A percentile compares a stretch with the other conserved stretches of the same genome.
Evolutionary conservation across 768 basidiomycete species (phyloP).

Genomic region (Boletus vermiculosoides): DNA sequence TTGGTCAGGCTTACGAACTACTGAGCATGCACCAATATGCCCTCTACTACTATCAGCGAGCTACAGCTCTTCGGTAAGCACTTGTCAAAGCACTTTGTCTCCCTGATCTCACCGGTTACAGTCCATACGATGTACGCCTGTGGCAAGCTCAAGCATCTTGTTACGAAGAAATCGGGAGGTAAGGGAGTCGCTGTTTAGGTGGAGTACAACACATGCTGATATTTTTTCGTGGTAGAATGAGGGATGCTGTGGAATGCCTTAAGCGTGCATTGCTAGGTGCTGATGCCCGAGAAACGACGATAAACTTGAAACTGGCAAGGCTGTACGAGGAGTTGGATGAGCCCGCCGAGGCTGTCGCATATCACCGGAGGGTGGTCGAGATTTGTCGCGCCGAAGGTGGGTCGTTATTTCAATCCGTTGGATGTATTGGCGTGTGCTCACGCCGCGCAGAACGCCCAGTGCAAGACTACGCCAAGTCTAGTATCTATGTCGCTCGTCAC

Average conservation of each 20-base stretch:
- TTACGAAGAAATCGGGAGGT: conserved; percentile 91
- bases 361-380: conserved; percentile 79
- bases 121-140: conserved; percentile 93
- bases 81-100: background rate
- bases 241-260: conserved; percentile 89
- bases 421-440: conserved; percentile 8
- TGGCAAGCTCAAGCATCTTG: conserved; percentile 95
- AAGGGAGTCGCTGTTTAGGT: conserved; percentile 19
- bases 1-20: conserved; percentile 97
- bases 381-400: conserved; percentile 53
- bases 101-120: conserved; percentile 29
- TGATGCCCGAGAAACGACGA: conserved; percentile 71
- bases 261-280: conserved; percentile 85
- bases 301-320: conserved; percentile 72
- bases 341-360: conserved; percentile 64
- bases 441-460: conserved; percentile 54
- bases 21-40: conserved; percentile 97
- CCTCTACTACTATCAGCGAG: conserved; percentile 93
- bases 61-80: conserved; percentile 80
- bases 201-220: conserved; percentile 2
- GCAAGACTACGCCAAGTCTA: conserved; percentile 80
- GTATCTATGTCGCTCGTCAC: conserved; percentile 79
- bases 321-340: conserved; percentile 70
- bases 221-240: conserved; percentile 47
- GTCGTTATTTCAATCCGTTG: conserved; percentile 1